These are phyloP conservation scores for Anastatica hierochuntica DNA, from an alignment of 345 rosid species.

Conservation along the genomic window DNA sequence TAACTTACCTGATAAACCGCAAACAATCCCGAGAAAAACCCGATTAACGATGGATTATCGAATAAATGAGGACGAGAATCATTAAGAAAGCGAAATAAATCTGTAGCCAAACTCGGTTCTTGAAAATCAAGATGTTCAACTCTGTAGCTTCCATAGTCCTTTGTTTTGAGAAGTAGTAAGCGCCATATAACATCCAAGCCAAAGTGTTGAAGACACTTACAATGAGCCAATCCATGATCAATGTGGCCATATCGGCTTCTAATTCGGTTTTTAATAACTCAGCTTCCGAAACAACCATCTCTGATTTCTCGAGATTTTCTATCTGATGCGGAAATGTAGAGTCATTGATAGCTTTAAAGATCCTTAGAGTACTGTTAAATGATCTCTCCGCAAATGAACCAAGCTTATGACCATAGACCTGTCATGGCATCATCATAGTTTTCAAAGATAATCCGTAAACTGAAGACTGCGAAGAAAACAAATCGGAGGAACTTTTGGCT, in stretches of 20 bases:
- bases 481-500: conserved; percentile 24
- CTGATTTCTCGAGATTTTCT: too few relatives aligned
- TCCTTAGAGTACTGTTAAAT: conserved; percentile 71
- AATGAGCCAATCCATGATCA: conserved; percentile 66
- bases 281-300: conserved; percentile 40
- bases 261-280: conserved; percentile 66
- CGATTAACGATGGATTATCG: conserved; percentile 57
- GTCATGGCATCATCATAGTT: too few relatives aligned
- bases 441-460: background rate
- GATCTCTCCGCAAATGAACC: conserved; percentile 64
- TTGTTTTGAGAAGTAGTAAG: conserved; percentile 52
- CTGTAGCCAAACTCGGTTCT: conserved; percentile 44
- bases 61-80: conserved; percentile 42
- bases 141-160: conserved; percentile 68
- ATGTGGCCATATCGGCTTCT: conserved; percentile 64
- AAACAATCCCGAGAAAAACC: conserved; percentile 52
- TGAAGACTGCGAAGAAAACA: background rate
- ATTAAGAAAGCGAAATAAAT: conserved; percentile 38
- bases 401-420: conserved; percentile 72
- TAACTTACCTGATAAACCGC: conserved; percentile 70
- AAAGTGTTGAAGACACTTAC: conserved; percentile 58
- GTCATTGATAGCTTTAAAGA: conserved; percentile 56
- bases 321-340: conserved; percentile 30
- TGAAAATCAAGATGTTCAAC: conserved; percentile 38
- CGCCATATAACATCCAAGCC: conserved; percentile 43